phyloP scores from a whole-genome alignment of 2,329 filamentous ascomycete species.

The Paecilomyces formosus region DNA sequence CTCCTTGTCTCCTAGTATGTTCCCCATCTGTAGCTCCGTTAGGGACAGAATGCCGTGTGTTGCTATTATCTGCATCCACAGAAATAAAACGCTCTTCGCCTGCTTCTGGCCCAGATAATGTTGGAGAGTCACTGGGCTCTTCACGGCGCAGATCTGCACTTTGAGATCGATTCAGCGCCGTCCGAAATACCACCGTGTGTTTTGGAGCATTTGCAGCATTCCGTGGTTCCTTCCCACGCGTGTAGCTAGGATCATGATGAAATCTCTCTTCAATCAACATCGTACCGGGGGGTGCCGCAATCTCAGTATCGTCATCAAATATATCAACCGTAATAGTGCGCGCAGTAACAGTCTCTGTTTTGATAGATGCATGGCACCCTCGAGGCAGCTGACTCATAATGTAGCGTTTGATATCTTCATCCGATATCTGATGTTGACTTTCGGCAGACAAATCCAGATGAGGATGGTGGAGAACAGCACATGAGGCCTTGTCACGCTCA shows the following conservation, averaged over 20 bases:
- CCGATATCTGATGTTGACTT: constrained; percentile 31
- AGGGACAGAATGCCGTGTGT: not conserved
- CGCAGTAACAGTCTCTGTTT: constrained; percentile 34
- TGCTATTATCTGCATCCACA: not conserved
- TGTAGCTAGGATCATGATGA: constrained; percentile 39
- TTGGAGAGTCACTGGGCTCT: not conserved
- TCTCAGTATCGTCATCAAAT: constrained; percentile 34
- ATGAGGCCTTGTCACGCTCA: constrained; percentile 21
- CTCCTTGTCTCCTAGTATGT: not conserved
- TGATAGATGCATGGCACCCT: constrained; percentile 37
- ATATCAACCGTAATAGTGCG: constrained; percentile 42
- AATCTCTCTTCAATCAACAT: constrained; percentile 39
- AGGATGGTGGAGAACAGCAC: constrained; percentile 16
- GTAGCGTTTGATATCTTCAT: constrained; percentile 41
- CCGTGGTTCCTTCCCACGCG: constrained; percentile 32
- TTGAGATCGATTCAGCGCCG: constrained; percentile 34
- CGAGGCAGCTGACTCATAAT: constrained; percentile 38
- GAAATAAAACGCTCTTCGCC: not conserved
- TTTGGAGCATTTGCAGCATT: constrained; percentile 28
- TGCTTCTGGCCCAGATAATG: not conserved
- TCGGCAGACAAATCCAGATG: constrained; percentile 26
- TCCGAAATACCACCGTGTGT: constrained; percentile 40
- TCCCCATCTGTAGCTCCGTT: not conserved
- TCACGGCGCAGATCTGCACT: constrained; percentile 27
- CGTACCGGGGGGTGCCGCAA: constrained; percentile 38